Conservation (phyloP, 805 yeast species). For the Scheffersomyces coipomensis region DNA sequence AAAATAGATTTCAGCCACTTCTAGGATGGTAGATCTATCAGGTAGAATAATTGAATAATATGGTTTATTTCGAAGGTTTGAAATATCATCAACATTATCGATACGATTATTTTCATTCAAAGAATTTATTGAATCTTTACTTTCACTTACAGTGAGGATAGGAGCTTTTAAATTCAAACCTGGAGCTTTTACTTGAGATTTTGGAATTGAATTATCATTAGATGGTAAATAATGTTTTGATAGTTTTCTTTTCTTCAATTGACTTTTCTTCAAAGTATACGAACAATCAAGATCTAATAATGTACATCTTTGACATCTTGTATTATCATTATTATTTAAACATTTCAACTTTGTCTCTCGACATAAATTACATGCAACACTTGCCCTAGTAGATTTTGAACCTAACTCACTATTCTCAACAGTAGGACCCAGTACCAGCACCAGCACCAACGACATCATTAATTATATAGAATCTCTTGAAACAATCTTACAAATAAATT, state of each 20-base stretch:
- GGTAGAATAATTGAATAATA: slow-evolving; percentile 14
- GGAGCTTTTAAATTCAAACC: neutral
- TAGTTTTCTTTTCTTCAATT: slow-evolving; percentile 13
- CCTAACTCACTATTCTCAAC: too few relatives aligned
- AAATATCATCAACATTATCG: neutral
- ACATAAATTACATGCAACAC: slow-evolving; percentile 8
- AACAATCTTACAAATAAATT: too few relatives aligned
- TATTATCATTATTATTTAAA: slow-evolving; percentile 5
- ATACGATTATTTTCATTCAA: neutral
- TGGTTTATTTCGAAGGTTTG: neutral
- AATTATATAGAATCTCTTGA: too few relatives aligned
- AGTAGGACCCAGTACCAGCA: too few relatives aligned
- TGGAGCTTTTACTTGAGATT: neutral
- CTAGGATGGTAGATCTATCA: slow-evolving; percentile 12
- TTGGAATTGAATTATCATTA: neutral
- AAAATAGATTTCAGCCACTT: slow-evolving; percentile 20
- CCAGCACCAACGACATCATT: neutral
- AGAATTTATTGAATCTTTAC: neutral
- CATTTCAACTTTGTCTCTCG: slow-evolving; percentile 6
- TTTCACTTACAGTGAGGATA: neutral
- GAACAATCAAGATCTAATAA: slow-evolving; percentile 14
- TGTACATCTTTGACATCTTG: slow-evolving; percentile 17
- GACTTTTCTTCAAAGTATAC: slow-evolving; percentile 19
- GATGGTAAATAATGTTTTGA: slow-evolving; percentile 3
- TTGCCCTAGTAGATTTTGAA: slow-evolving; percentile 4